These are phyloP conservation scores for Hypoxylon sp. DNA, from an alignment of 2,329 filamentous ascomycete genomes.

Conservation along the genomic window DNA sequence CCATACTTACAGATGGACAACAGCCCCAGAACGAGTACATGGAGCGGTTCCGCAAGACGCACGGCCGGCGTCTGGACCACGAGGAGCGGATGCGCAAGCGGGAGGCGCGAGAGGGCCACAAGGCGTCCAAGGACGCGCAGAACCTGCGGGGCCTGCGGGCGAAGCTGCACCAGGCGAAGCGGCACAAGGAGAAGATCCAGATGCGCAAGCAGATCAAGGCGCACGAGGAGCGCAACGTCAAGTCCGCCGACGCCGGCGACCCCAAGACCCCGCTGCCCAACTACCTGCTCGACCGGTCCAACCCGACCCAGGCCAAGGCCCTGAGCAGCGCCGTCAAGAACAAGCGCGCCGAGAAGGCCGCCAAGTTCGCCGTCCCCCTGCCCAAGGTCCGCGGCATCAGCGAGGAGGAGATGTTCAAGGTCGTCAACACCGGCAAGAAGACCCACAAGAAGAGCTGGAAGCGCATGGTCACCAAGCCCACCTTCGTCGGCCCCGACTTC, in stretches of 20 bases:
- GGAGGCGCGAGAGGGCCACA: conserved; percentile 88
- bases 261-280: conserved; percentile 85
- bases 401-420: conserved; percentile 98
- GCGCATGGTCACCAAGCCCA: conserved; percentile 80
- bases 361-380: conserved; percentile 90
- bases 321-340: conserved; percentile 92
- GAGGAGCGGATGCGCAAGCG: conserved; percentile 92
- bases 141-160: conserved; percentile 91
- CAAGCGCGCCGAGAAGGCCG: conserved; percentile 92
- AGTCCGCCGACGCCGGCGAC: conserved; percentile 83
- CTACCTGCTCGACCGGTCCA: conserved; percentile 89
- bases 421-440: conserved; percentile 96
- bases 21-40: conserved; percentile 84
- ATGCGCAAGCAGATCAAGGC: conserved; percentile 95
- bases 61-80: conserved; percentile 55
- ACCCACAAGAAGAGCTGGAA: conserved; percentile 83
- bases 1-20: conserved; percentile 34
- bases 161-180: conserved; percentile 93
- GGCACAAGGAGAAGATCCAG: conserved; percentile 98
- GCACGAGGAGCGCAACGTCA: conserved; percentile 96
- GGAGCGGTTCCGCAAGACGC: conserved; percentile 46
- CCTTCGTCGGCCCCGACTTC: conserved; percentile 92
- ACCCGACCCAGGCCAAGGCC: conserved; percentile 72
- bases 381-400: conserved; percentile 94
- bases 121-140: conserved; percentile 89